Evolutionary conservation across 129 eudicot genomes (phyloP), one percentile per base, ranked within the genome.

Genomic region (Tanacetum coccineum): DNA sequence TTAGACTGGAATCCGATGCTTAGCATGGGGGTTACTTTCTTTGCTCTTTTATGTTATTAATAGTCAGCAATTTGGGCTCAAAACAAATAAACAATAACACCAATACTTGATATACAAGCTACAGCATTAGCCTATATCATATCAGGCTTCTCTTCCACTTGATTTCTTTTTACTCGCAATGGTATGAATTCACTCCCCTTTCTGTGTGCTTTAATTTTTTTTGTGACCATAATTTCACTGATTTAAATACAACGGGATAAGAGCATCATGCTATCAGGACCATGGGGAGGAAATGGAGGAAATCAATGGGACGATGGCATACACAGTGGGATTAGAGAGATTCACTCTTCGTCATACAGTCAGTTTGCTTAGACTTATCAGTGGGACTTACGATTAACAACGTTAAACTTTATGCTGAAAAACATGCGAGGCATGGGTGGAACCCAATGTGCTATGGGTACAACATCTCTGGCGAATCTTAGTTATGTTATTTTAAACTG

Each of bases 401-500:
- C 14, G 88, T 88, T 4, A 73, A 75, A 75, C 74, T 12, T 72
- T 73, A 57, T 0, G 85, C 70, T 50, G 80, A 78, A 54, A 90
- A 86, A 64, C 94, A 77, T 61, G 96, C n/a, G 88, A 25, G 94
- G 94, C 15, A 45, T 51, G 48, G 96, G 90, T 20, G 96, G 96
- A 39, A 62, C 26, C 13, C 65, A 50, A 64, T 54, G 61, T 39
- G 76, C n/a, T n/a, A 81, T 26, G 81, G 83, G 90, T 89, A 59
- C 9, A 17, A 48, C 18, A 7, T n/a, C n/a, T n/a, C n/a, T n/a
- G n/a, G n/a, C n/a, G n/a, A 68, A 9, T 49, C 25, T 47, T 5
- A 0, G 0, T 15, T 28, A 20, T 21, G 44, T 73, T n/a, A n/a
- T n/a, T 22, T 2, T 2, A 22, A 22, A 22, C 25, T 10, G 14